These are phyloP conservation scores for Magnolia changhungtana DNA, from an alignment of 164 flowering plant genomes.

Conservation along the genomic window DNA sequence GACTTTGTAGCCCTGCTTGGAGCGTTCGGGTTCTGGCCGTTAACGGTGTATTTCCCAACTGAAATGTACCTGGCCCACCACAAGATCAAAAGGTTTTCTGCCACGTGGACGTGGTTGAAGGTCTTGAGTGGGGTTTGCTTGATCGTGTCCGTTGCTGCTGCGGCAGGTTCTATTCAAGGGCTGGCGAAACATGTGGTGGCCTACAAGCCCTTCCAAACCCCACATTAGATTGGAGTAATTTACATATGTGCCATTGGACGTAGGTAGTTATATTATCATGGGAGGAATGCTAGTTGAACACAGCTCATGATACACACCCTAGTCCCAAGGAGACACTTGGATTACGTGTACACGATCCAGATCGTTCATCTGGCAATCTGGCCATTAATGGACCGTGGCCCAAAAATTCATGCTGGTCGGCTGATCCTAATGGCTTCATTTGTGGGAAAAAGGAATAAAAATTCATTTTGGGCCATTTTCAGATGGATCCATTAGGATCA, in stretches of 20 bases:
- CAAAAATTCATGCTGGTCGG: neutral
- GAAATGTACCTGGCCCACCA: slow-evolving; percentile 76
- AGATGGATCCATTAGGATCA: no score
- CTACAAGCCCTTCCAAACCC: slow-evolving; percentile 60
- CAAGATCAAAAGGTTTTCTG: slow-evolving; percentile 42
- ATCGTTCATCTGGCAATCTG: neutral
- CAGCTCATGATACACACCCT: neutral
- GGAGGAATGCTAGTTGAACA: neutral
- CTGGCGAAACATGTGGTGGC: slow-evolving; percentile 37
- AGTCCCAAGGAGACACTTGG: neutral
- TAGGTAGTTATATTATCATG: neutral
- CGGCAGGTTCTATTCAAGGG: slow-evolving; percentile 75
- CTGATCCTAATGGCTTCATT: neutral
- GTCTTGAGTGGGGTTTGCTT: slow-evolving; percentile 65
- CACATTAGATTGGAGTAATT: slow-evolving; percentile 4
- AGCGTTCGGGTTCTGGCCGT: slow-evolving; percentile 71
- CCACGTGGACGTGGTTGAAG: slow-evolving; percentile 66
- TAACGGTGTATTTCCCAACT: slow-evolving; percentile 83
- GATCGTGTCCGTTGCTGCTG: slow-evolving; percentile 60
- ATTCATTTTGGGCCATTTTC: no score
- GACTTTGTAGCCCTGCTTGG: slow-evolving; percentile 71
- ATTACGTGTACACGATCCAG: neutral
- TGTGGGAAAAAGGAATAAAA: no score
- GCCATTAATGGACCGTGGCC: neutral
- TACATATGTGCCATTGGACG: neutral